Percentiles rank a stretch among this genome's conserved stretches.
Conservation (phyloP, 768 basidiomycete species). For the Amanita inopinata region DNA sequence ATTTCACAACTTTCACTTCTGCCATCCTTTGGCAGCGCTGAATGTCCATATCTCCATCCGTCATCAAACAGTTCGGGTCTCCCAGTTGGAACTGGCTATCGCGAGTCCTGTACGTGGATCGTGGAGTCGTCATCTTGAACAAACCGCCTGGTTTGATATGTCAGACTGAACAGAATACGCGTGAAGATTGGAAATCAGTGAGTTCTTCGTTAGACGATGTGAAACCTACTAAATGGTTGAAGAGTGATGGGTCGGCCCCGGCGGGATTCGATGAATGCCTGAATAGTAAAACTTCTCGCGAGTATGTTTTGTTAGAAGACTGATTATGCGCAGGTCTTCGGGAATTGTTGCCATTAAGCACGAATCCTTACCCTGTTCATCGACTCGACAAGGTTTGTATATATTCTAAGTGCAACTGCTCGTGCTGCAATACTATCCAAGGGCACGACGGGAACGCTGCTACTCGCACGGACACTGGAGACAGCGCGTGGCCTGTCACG, state of each 20-base stretch:
- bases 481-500: conserved; percentile 38
- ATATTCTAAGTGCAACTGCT: conserved; percentile 5
- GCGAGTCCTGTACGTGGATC: conserved; percentile 42
- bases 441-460: conserved; percentile 54
- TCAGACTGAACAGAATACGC: conserved; percentile 28
- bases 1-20: conserved; percentile 1
- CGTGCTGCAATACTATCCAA: conserved; percentile 15
- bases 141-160: conserved; percentile 52
- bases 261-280: conserved; percentile 4
- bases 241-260: background rate
- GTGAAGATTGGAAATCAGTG: conserved; percentile 14
- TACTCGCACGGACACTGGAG: conserved; percentile 38
- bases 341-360: conserved; percentile 20
- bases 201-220: conserved; percentile 4
- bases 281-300: conserved; percentile 1
- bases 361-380: conserved; percentile 43
- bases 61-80: background rate
- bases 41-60: background rate
- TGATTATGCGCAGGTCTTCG: conserved; percentile 16
- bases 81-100: background rate
- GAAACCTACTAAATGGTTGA: conserved; percentile 8
- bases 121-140: conserved; percentile 42
- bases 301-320: background rate
- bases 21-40: background rate
- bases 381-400: conserved; percentile 61